phyloP scores from a whole-genome alignment of 257 asterid genomes.

The Solanum megistacrolobum region DNA sequence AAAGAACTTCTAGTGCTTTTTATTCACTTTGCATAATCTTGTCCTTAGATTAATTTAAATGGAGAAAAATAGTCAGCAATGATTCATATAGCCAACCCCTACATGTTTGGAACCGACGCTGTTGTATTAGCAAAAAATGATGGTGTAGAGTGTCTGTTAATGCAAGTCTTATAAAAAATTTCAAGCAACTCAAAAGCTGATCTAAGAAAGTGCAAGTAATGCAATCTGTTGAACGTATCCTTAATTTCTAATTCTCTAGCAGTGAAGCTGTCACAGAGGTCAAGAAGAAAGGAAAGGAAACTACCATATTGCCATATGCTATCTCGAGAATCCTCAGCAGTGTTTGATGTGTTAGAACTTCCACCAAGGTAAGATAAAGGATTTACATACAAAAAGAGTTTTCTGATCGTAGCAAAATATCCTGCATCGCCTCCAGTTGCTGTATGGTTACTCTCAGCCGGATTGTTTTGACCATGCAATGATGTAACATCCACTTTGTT shows the following conservation, averaged over 20 bases:
- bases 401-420: slow-evolving; percentile 56
- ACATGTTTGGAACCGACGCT: background rate
- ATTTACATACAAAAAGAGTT: slow-evolving; percentile 58
- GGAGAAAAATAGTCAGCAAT: background rate
- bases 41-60: background rate
- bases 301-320: slow-evolving; percentile 51
- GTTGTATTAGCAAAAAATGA: background rate
- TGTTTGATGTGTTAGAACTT: slow-evolving; percentile 26
- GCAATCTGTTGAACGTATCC: background rate
- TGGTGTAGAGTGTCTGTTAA: background rate
- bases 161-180: background rate
- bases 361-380: slow-evolving; percentile 66
- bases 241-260: background rate
- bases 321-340: slow-evolving; percentile 37
- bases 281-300: slow-evolving; percentile 8
- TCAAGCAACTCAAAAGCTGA: background rate
- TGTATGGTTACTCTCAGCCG: slow-evolving; percentile 26
- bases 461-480: slow-evolving; percentile 16
- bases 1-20: background rate
- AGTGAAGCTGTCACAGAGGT: background rate
- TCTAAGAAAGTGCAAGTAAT: background rate
- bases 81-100: background rate
- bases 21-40: background rate
- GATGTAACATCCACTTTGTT: slow-evolving; percentile 24
- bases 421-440: slow-evolving; percentile 46